Conservation (phyloP, 192 early-diverging fungal species). For the Backusella morwellensis region DNA sequence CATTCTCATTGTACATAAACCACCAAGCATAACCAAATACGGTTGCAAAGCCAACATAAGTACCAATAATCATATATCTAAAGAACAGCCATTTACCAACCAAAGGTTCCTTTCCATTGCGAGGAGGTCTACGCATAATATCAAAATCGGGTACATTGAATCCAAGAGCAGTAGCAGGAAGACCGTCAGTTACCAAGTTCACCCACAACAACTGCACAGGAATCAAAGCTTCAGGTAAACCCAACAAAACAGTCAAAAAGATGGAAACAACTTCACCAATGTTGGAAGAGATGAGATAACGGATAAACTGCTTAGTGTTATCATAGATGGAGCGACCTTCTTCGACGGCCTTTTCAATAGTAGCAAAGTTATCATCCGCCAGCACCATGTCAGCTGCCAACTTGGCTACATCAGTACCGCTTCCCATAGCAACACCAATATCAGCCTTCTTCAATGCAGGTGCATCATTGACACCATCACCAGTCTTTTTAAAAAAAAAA, state of each 20-base stretch:
- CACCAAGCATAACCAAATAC: constrained; percentile 98
- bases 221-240: constrained; percentile 96
- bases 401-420: constrained; percentile 98
- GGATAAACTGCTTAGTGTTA: constrained; percentile 99
- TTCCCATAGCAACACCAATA: constrained; percentile 99
- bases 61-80: constrained; percentile 92
- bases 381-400: constrained; percentile 98
- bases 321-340: constrained; percentile 98
- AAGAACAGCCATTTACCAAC: constrained; percentile 94
- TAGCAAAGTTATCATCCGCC: constrained; percentile 98
- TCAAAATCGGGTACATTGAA: constrained; percentile 96
- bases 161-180: constrained; percentile 96
- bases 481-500: constrained; percentile 48
- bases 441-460: constrained; percentile 97
- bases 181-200: constrained; percentile 96
- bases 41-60: constrained; percentile 90
- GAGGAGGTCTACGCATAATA: constrained; percentile 92
- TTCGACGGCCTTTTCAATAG: constrained; percentile 95
- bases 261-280: constrained; percentile 98
- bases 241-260: constrained; percentile 94
- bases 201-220: constrained; percentile 99
- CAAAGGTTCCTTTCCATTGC: constrained; percentile 82
- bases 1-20: constrained; percentile 89
- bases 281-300: constrained; percentile 97
- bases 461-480: constrained; percentile 99